Conservation (phyloP, 257 asterid species). For the Solanum chilense region DNA sequence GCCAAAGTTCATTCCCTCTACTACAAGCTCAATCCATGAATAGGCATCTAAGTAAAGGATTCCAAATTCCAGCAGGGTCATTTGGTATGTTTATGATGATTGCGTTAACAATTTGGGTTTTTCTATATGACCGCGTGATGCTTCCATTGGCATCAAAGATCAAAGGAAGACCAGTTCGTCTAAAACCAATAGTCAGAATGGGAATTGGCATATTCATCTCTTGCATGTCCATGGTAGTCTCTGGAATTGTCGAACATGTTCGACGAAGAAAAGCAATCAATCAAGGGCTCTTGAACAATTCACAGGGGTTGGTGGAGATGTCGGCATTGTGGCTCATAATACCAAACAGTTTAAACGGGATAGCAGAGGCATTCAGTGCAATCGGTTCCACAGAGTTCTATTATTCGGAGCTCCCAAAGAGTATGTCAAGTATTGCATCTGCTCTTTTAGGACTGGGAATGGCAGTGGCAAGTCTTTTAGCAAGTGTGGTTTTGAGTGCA, state of each 20-base stretch:
- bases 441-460: slow-evolving; percentile 40
- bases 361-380: slow-evolving; percentile 52
- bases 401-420: slow-evolving; percentile 50
- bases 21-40: slow-evolving; percentile 6
- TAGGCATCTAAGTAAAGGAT: not conserved
- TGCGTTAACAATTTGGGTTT: slow-evolving; percentile 31
- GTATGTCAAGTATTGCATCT: slow-evolving; percentile 51
- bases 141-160: slow-evolving; percentile 43
- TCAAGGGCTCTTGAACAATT: slow-evolving; percentile 27
- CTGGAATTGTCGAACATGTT: slow-evolving; percentile 37
- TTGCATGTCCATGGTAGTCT: slow-evolving; percentile 29
- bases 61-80: not conserved
- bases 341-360: slow-evolving; percentile 29
- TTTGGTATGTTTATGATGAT: slow-evolving; percentile 8
- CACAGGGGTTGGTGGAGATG: slow-evolving; percentile 34
- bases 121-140: slow-evolving; percentile 36
- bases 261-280: slow-evolving; percentile 34
- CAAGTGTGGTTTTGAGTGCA: slow-evolving; percentile 27
- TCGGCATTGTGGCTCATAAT: slow-evolving; percentile 64
- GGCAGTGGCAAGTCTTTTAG: slow-evolving; percentile 39
- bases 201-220: slow-evolving; percentile 48
- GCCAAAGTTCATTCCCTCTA: not conserved
- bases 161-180: slow-evolving; percentile 24
- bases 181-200: slow-evolving; percentile 41
- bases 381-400: slow-evolving; percentile 54